Base-by-base conservation (phyloP, 129 eudicot genomes). In the Escallonia herrerae region DNA sequence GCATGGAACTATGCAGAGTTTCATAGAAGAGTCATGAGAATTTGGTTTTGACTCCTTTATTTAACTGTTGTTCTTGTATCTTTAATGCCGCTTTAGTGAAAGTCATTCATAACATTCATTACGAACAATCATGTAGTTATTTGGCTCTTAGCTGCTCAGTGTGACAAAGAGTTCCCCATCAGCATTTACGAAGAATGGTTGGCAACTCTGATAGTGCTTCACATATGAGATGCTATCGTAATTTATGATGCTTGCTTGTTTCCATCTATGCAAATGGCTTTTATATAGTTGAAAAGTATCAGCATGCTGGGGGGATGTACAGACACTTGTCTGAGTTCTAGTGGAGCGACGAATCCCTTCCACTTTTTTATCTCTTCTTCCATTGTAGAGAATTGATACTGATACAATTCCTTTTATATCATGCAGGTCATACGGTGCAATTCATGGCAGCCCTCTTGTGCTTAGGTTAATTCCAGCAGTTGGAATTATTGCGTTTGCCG, bases 401-500 rank as follows among this genome's bases (percentile, higher is more conserved):
- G 1, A 55, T 22, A 5, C 46, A 55, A 15, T 67, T 62, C 63
- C 48, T 49, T 41, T 43, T 9, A 49, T 50, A 54, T 71, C 33
- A 63, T 82, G 62, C 81, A 88, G 96, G 83, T 72, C 88, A 54
- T 84, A 47, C 74, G 72, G 65, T 73, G 73, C 76, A 56, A 69
- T 88, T 56, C 79, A 83, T 39, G 79, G 79, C 14, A 79, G 84
- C 13, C 81, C 86, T 14, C 61, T 84, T 77, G 65, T 82, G 33
- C 77, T 80, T 61, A 79, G 80, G 69, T 67, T 88, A 80, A 56
- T 77, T 76, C 87, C 96, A 33, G 96, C 93, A 52, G 68, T 88
- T 75, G 89, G 91, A 62, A 58, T 88, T 53, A 69, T 88, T 77
- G 89, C 79, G 60, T 85, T 88, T 77, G 84, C 89, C 72, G 84